Conservation (phyloP, 2,329 filamentous ascomycete species). For the Sphaceloma murrayae region DNA sequence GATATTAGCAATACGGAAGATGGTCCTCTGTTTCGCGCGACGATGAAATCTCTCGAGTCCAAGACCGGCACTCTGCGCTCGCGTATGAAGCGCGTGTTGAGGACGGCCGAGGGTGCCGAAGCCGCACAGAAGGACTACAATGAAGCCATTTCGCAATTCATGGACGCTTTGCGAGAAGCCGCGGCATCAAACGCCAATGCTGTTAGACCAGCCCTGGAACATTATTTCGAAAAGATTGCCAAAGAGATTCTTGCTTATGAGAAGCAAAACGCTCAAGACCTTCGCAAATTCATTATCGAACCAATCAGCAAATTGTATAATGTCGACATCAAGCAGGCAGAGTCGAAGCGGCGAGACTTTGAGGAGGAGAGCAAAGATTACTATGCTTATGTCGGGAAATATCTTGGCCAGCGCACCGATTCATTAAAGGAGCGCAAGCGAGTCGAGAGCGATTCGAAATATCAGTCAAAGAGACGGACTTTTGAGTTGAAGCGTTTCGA, state of each 20-base stretch:
- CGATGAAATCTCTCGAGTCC: constrained; percentile 90
- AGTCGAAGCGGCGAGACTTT: constrained; percentile 93
- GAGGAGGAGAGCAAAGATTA: constrained; percentile 99
- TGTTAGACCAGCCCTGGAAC: constrained; percentile 91
- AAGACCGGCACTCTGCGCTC: constrained; percentile 90
- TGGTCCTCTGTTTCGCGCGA: constrained; percentile 89
- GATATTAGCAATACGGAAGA: constrained; percentile 81
- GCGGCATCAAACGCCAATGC: constrained; percentile 88
- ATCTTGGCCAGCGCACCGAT: constrained; percentile 92
- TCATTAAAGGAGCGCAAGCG: constrained; percentile 96
- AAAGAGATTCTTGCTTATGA: constrained; percentile 84
- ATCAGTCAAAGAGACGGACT: constrained; percentile 83
- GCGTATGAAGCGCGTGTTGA: constrained; percentile 93
- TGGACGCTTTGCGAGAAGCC: constrained; percentile 77
- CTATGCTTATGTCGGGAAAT: constrained; percentile 88
- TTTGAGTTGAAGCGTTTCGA: constrained; percentile 98
- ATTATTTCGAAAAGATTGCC: constrained; percentile 97
- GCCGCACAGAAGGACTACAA: constrained; percentile 74
- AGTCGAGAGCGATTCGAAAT: constrained; percentile 89
- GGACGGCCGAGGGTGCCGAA: constrained; percentile 83
- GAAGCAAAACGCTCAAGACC: constrained; percentile 67
- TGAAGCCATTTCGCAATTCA: constrained; percentile 70
- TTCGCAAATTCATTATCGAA: constrained; percentile 91
- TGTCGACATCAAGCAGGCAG: constrained; percentile 93
- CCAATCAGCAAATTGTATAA: constrained; percentile 87